Conservation (phyloP, 1,284 basidiomycete genomes). For the Singerocomus inundabilis region DNA sequence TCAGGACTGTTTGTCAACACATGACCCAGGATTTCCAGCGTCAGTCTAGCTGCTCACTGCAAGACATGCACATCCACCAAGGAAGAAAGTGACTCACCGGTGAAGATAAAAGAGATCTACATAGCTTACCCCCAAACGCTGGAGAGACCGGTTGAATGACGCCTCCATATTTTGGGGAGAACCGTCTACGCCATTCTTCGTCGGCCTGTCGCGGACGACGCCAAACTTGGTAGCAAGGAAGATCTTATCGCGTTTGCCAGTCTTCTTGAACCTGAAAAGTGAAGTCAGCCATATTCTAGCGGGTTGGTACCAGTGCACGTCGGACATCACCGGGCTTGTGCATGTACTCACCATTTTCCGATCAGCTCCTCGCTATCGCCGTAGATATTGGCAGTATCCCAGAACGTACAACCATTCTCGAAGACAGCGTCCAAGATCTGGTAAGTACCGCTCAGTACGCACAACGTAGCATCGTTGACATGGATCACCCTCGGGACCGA, state of each 20-base stretch:
- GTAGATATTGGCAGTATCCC: conserved; percentile 42
- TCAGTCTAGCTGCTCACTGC: not conserved
- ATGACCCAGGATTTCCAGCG: no score
- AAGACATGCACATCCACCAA: not conserved
- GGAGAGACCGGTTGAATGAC: conserved; percentile 29
- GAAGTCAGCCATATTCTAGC: no score
- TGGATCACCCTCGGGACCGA: not conserved
- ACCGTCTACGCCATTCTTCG: conserved; percentile 19
- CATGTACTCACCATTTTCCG: conserved; percentile 38
- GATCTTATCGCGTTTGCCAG: conserved; percentile 40
- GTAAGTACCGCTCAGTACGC: not conserved
- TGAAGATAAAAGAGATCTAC: conserved; percentile 39
- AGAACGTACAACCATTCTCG: conserved; percentile 37
- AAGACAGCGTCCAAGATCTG: conserved; percentile 32
- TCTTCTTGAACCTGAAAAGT: conserved; percentile 35
- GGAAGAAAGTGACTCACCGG: conserved; percentile 4
- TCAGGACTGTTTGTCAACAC: conserved; percentile 18
- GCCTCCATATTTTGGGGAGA: conserved; percentile 25
- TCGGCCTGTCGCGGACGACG: conserved; percentile 8
- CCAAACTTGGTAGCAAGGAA: conserved; percentile 50
- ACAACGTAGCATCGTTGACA: not conserved
- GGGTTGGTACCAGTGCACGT: not conserved
- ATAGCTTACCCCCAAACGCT: conserved; percentile 30
- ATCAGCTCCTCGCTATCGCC: conserved; percentile 39
- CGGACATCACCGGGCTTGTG: no score